Evolutionary conservation across 306 rosid species (phyloP).

Genomic region (Dalbergia oliveri): DNA sequence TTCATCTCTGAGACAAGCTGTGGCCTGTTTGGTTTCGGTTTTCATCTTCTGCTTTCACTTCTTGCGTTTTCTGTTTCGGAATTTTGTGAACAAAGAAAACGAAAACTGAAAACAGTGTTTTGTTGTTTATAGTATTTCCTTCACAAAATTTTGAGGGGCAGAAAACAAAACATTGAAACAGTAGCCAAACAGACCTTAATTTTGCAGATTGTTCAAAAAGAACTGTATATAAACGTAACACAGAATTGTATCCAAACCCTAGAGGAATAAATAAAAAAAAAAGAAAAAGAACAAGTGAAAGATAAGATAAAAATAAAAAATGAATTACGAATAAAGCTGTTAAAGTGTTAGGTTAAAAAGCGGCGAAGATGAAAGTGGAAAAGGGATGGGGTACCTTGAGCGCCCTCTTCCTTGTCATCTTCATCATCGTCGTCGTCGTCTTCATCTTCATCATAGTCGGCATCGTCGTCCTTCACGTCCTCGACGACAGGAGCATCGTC

Average conservation of each 20-base stretch:
- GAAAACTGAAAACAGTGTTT: too few species aligned
- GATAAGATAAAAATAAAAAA: not conserved
- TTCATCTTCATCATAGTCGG: conserved; percentile 61
- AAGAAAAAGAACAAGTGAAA: not conserved
- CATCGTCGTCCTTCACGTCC: conserved; percentile 80
- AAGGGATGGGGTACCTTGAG: conserved; percentile 51
- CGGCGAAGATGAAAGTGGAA: not conserved
- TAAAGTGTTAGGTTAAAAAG: not conserved
- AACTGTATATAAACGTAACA: not conserved
- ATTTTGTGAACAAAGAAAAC: too few species aligned
- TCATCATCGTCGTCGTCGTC: conserved; percentile 60
- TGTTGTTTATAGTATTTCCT: too few species aligned
- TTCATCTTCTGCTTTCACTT: too few species aligned
- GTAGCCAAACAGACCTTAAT: not conserved
- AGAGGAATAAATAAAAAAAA: not conserved
- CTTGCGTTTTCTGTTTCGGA: too few species aligned
- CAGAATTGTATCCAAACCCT: conserved; percentile 2
- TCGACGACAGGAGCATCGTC: conserved; percentile 73
- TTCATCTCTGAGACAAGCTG: not conserved
- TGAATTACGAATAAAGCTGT: not conserved
- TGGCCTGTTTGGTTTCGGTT: not conserved
- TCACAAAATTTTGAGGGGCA: too few species aligned
- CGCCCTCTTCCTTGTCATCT: conserved; percentile 70
- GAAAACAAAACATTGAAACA: not conserved
- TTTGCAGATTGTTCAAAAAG: not conserved